Evolutionary conservation across 2,329 filamentous ascomycete species (phyloP).

Genomic region (Bipolaris cookei): DNA sequence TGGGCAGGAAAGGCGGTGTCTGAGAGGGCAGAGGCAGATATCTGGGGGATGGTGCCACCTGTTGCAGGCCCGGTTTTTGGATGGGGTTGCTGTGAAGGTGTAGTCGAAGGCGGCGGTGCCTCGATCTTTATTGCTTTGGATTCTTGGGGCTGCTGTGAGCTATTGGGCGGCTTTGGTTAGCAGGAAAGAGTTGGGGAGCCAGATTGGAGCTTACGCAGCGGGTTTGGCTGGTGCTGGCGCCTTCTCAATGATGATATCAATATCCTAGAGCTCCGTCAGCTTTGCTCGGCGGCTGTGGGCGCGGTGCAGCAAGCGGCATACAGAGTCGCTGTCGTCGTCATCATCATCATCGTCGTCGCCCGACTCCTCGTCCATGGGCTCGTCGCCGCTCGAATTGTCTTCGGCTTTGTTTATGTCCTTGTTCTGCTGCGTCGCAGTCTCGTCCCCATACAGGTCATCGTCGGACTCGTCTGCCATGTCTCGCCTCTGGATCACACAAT

Average conservation of each 20-base stretch:
- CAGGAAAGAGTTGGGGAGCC: neutral
- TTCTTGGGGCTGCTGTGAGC: slow-evolving; percentile 35
- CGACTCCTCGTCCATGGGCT: slow-evolving; percentile 55
- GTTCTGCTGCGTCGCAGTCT: slow-evolving; percentile 30
- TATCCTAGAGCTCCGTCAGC: slow-evolving; percentile 51
- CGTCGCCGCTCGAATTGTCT: slow-evolving; percentile 48
- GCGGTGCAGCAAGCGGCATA: slow-evolving; percentile 24
- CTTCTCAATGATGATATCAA: slow-evolving; percentile 60
- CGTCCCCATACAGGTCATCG: slow-evolving; percentile 58
- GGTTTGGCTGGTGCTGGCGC: slow-evolving; percentile 51
- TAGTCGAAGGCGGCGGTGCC: slow-evolving; percentile 33
- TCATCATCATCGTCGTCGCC: slow-evolving; percentile 56
- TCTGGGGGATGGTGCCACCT: slow-evolving; percentile 29
- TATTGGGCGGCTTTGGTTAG: slow-evolving; percentile 27
- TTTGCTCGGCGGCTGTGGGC: slow-evolving; percentile 15
- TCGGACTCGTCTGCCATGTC: slow-evolving; percentile 60
- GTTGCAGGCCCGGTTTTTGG: slow-evolving; percentile 11
- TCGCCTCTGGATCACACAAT: neutral
- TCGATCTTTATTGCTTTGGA: slow-evolving; percentile 50
- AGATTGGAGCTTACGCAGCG: slow-evolving; percentile 29
- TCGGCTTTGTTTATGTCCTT: slow-evolving; percentile 37
- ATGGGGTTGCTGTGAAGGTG: slow-evolving; percentile 24
- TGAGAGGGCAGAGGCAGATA: slow-evolving; percentile 28
- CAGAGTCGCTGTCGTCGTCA: slow-evolving; percentile 53
- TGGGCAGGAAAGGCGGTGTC: slow-evolving; percentile 64